These are phyloP conservation scores for Xylaria palmicola DNA, from an alignment of 495 filamentous ascomycete species.

Conservation along the genomic window DNA sequence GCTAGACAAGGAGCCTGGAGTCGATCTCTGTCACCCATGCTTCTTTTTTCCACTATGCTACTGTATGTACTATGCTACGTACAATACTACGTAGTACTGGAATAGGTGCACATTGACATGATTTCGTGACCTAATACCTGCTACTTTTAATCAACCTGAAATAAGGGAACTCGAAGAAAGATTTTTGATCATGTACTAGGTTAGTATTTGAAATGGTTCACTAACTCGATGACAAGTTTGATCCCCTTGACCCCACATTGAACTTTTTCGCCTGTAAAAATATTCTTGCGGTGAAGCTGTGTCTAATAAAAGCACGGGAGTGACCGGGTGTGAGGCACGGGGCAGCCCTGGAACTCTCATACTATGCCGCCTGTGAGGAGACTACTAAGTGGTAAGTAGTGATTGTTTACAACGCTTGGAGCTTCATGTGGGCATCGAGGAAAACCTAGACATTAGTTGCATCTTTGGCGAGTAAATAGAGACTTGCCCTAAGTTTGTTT, in stretches of 20 bases:
- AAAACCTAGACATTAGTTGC: background rate
- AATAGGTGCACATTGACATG: background rate
- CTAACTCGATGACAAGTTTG: constrained; percentile 1
- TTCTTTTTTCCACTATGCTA: background rate
- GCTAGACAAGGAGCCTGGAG: constrained; percentile 33
- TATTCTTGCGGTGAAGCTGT: constrained; percentile 34
- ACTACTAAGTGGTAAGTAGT: background rate
- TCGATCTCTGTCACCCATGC: constrained; percentile 31
- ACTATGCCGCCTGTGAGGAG: too few relatives aligned
- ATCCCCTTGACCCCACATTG: constrained; percentile 18
- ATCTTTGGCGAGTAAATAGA: background rate
- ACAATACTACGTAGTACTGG: background rate
- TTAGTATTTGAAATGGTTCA: background rate
- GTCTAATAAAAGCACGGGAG: constrained; percentile 22
- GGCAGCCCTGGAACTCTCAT: too few relatives aligned
- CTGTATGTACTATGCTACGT: background rate
- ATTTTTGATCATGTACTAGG: background rate
- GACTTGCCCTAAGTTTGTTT: background rate
- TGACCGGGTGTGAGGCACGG: constrained; percentile 20
- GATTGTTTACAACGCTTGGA: background rate
- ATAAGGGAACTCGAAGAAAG: background rate
- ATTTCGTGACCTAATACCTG: background rate
- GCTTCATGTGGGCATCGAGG: background rate
- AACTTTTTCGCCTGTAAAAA: constrained; percentile 18
- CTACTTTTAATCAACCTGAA: background rate